Base-by-base conservation (phyloP, 805 yeast genomes). In the Saturnispora hagleri region DNA sequence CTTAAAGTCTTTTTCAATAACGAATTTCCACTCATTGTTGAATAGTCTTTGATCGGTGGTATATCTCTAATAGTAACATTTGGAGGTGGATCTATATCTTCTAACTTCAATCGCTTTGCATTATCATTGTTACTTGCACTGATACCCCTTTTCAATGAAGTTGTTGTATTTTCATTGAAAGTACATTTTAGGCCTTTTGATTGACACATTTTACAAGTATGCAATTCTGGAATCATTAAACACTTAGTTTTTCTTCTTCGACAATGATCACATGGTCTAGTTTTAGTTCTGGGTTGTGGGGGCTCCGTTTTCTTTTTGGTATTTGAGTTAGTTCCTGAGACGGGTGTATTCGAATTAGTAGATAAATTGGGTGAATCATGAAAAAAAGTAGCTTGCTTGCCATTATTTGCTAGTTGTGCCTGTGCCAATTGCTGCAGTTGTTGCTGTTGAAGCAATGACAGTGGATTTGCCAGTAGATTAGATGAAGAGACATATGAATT, bases 191-290 rank as follows among this genome's bases (percentile, higher is more conserved):
- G 65, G 7, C 83, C 82, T 62, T 81, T 86, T 34, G 82, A 71
- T 61, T 84, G 93, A 69, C 95, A 89, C 61, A 82, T 84, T 41
- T 79, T 80, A 68, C 95, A 89, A 58, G 76, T 79, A 50, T 75
- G 70, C 46, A 82, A 67, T 53, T 79, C 81, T 2, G 87, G 84
- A 2, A 77, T 72, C 58, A 82, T 72, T 26, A 86, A 83, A 71
- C 97, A 90, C 57, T 86, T 80, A 22, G 85, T 84, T 62, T 86
- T 87, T 46, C 90, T 73, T 53, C 89, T 71, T 42, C 95, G 73
- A 66, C 97, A 90, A 58, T 83, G 88, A 62, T 87, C 96, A 63
- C 97, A 89, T 0, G 95, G 91, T 35, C 80, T 69, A 22, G 77
- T 68, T 57, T 73, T 69, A 1, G 70, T 58, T 36, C 69, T 58